Percentiles rank a stretch among this genome's conserved stretches.
These are phyloP conservation scores for Acacia acuminata DNA, from an alignment of 306 rosid species.

Conservation along the genomic window DNA sequence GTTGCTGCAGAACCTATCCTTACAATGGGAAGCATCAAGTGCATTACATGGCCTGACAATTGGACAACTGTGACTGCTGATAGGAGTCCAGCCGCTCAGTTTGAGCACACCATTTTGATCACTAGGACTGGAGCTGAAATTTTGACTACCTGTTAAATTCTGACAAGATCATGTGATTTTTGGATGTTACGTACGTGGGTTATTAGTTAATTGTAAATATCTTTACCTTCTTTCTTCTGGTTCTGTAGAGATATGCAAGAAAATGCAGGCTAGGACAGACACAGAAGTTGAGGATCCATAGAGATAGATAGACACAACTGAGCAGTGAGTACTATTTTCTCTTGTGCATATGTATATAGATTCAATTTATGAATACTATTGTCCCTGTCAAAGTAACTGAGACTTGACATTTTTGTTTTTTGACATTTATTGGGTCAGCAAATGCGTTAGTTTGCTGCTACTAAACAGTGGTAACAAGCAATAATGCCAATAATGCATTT, in stretches of 20 bases:
- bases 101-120: conserved; percentile 92
- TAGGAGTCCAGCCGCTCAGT: conserved; percentile 93
- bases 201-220: conserved; percentile 29
- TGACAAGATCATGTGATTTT: neutral
- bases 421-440: conserved; percentile 20
- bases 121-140: conserved; percentile 91
- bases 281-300: neutral
- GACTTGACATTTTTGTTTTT: neutral
- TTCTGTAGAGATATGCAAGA: conserved; percentile 19
- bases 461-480: neutral
- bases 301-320: neutral
- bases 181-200: neutral
- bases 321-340: conserved; percentile 12
- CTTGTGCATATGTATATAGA: conserved; percentile 3
- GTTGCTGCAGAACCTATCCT: conserved; percentile 84
- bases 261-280: conserved; percentile 9
- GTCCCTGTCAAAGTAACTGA: neutral
- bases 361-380: conserved; percentile 11
- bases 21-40: conserved; percentile 75
- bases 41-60: conserved; percentile 87
- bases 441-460: neutral
- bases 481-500: neutral
- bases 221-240: conserved; percentile 6
- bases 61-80: conserved; percentile 84
- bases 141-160: conserved; percentile 54